Evolutionary conservation across 2,329 filamentous ascomycete genomes (phyloP), one percentile per base, ranked within the genome.

Genomic region (Moelleriella libera): DNA sequence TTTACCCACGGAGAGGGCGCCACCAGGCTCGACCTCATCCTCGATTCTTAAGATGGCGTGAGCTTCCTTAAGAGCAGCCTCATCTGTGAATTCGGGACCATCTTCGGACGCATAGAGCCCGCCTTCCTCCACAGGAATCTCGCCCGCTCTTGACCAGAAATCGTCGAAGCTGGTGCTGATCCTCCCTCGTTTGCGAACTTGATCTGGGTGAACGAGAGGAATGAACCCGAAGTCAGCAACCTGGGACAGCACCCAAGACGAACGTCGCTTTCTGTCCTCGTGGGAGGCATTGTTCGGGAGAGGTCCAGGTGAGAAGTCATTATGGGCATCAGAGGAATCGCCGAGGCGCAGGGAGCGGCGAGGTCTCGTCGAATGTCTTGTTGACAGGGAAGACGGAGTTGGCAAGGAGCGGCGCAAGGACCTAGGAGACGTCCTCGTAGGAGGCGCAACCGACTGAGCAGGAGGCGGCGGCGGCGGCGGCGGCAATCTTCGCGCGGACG

Each of bases 11-110:
- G 83, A 88, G 30, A 96, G 71, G 4, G 88, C 61, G 2, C 88
- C 87, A 12, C 88, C 89, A 5, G 81, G 77, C 56, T 85, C 72
- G 4, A 80, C 79, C 52, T 88, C 89, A 44, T 80, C 68, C 53
- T 88, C 78, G 30, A 95, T 79, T 32, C 78, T 77, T 48, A 79
- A 54, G 14, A 92, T 76, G n/a, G 80, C 66, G 12, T 67, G 66
- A 1, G 87, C 88, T 63, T 96, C 88, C 47, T 75, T 72, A 43
- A 67, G 60, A 2, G 82, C 81, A 57, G 77, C 72, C 47, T 83
- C 78, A 9, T 79, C 69, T 1, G 80, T 82, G 53, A 76, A 76
- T 12, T 63, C 60, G 1, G 71, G 69, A 0, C 71, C 75, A 65
- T 82, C 75, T 48, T 83, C 77, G 2, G 69, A 63, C 3, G 67